phyloP scores from a whole-genome alignment of 306 rosid species.

The Leucaena leucocephala region DNA sequence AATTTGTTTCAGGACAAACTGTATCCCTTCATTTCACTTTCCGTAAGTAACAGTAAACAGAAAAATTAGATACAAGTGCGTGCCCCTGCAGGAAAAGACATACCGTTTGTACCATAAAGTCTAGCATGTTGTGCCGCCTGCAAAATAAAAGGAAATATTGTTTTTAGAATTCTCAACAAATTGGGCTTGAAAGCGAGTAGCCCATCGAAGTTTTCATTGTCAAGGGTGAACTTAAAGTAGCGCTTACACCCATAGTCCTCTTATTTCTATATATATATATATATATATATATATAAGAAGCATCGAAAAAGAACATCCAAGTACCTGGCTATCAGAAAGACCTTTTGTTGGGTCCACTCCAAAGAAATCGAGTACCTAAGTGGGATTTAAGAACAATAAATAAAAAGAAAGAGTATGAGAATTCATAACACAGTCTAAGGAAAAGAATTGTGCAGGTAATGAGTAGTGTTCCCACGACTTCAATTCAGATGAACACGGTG shows the following conservation, averaged over 20 bases:
- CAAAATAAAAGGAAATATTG: background rate
- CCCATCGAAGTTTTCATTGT: background rate
- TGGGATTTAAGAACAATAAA: background rate
- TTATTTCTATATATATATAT: background rate
- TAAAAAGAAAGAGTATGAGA: background rate
- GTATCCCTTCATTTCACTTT: constrained; percentile 27
- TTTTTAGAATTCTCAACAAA: constrained; percentile 25
- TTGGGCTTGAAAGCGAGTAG: constrained; percentile 4
- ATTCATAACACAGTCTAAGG: constrained; percentile 1
- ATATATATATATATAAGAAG: background rate
- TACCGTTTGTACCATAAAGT: constrained; percentile 79
- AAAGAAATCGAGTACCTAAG: constrained; percentile 85
- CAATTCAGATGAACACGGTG: constrained; percentile 15
- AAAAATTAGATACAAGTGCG: constrained; percentile 1
- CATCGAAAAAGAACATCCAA: constrained; percentile 4
- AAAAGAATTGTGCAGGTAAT: background rate
- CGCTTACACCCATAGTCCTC: background rate
- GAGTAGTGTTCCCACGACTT: constrained; percentile 10
- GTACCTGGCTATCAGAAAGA: constrained; percentile 76
- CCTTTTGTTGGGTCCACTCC: constrained; percentile 84
- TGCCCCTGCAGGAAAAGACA: constrained; percentile 35
- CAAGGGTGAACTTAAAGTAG: background rate
- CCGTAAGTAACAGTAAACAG: background rate
- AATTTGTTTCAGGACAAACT: constrained; percentile 28
- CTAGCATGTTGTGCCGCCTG: constrained; percentile 81